Base-by-base conservation (phyloP, 179 eudicot species). In the Dionaea muscipula region DNA sequence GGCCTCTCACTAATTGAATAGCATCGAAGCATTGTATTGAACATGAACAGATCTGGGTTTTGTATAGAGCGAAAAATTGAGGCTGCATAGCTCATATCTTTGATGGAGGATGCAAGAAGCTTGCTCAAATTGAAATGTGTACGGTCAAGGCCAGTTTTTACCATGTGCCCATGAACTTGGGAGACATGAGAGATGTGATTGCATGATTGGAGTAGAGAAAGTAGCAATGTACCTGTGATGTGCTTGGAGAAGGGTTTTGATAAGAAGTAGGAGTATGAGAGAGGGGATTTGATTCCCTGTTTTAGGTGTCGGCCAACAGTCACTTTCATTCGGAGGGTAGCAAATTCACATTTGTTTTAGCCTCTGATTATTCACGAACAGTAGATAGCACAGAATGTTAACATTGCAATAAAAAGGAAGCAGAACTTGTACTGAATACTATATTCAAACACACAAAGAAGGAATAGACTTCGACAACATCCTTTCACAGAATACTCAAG, bases 31-130 rank as follows among this genome's bases (percentile, higher is more conserved):
- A 68, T 68, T 14, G 74, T 69, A 40, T 56, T 73, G 64, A 52
- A 69, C 74, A 73, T 69, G 48, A 61, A 73, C 26, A 69, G 59
- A 65, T 69, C 65, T n/a, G 78, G 78, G 59, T 33, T 59, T 49
- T 65, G 44, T 36, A 62, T 40, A 40, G 35, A 47, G 14, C 61
- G 54, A 41, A 73, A 73, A 26, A 73, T 55, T 25, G 71, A 57
- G 39, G 52, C 41, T 57, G 78, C 71, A 62, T 69, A 69, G 0
- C 65, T 16, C 28, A 59, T 47, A 31, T 65, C 60, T 49, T 16
- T 26, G 41, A 53, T 27, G 2, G 60, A 65, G 51, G 67, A 38
- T 21, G 74, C 74, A 9, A 74, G 68, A 37, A 74, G 68, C 64
- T 73, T 73, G 74, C 78, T 69, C 44, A 69, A 19, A 11, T 53